Percentiles rank a stretch among this genome's conserved stretches.
Evolutionary conservation across 108 stramenopile genomes (phyloP).

Genomic region (Cyclotella choctawhatcheeana): DNA sequence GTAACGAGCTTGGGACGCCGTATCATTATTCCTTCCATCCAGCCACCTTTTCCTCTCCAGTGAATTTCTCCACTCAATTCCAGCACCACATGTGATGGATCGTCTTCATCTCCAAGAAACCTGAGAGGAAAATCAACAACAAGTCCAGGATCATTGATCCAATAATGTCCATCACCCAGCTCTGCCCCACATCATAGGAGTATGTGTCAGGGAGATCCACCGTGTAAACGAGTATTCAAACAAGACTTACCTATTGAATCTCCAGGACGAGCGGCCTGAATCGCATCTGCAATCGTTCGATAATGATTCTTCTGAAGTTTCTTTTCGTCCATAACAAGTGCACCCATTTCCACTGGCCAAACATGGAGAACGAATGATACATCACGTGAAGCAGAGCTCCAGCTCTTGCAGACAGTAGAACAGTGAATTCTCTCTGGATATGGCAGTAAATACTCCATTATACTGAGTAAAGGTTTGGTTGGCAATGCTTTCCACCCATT

Average conservation of each 20-base stretch:
- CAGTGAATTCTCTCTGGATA: conserved; percentile 70
- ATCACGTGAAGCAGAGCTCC: conserved; percentile 71
- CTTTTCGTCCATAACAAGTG: conserved; percentile 59
- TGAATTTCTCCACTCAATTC: conserved; percentile 79
- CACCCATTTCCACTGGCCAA: conserved; percentile 84
- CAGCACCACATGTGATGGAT: conserved; percentile 79
- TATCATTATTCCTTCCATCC: conserved; percentile 84
- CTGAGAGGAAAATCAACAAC: conserved; percentile 62
- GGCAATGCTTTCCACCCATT: conserved; percentile 71
- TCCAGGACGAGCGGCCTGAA: conserved; percentile 69
- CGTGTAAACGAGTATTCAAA: neutral
- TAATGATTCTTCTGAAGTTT: conserved; percentile 76
- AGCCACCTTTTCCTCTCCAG: conserved; percentile 74
- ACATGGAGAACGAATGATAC: conserved; percentile 82
- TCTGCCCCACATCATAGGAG: conserved; percentile 38
- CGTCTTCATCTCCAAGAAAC: conserved; percentile 84
- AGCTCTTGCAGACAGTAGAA: conserved; percentile 64
- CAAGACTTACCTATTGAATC: conserved; percentile 73
- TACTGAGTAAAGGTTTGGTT: conserved; percentile 56
- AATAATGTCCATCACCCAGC: conserved; percentile 88
- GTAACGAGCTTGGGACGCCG: conserved; percentile 73
- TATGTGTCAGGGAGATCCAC: no score
- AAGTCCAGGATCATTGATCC: conserved; percentile 72
- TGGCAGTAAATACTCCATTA: conserved; percentile 75
- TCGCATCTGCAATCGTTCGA: conserved; percentile 71